A percentile compares a stretch with the other conserved stretches of the same genome.
Conservation (phyloP, 768 basidiomycete species). For the Boletus speciosus region DNA sequence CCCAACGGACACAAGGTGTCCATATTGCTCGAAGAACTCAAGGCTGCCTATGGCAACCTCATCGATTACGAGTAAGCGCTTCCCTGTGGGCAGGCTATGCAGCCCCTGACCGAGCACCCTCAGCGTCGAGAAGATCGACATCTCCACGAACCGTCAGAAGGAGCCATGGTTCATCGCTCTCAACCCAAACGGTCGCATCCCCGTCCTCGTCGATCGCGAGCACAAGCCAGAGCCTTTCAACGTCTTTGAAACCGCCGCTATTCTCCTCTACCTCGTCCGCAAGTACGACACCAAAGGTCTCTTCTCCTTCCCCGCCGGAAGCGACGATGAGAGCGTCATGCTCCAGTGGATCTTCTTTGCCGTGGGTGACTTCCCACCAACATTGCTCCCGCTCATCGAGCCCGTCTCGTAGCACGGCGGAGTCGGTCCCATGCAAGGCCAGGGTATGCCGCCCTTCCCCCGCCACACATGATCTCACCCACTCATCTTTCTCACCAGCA, state of each 20-base stretch:
- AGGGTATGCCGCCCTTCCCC: constrained; percentile 30
- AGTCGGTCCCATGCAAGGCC: constrained; percentile 87
- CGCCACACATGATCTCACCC: constrained; percentile 4
- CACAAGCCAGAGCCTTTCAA: constrained; percentile 51
- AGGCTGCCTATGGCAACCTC: constrained; percentile 42
- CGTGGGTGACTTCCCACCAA: constrained; percentile 33
- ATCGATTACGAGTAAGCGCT: constrained; percentile 49
- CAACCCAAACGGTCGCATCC: constrained; percentile 75
- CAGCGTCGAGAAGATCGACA: constrained; percentile 52
- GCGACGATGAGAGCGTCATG: constrained; percentile 63
- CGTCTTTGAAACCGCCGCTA: constrained; percentile 78
- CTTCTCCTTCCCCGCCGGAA: constrained; percentile 62
- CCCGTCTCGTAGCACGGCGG: constrained; percentile 59
- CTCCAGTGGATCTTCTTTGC: constrained; percentile 88
- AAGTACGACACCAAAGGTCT: constrained; percentile 75
- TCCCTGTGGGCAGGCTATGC: background rate
- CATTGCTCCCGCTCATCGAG: background rate
- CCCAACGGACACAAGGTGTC: constrained; percentile 56
- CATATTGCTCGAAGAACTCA: constrained; percentile 63
- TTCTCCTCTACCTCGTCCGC: constrained; percentile 77
- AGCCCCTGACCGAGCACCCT: background rate
- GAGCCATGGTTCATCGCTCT: constrained; percentile 73
- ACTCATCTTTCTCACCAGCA: constrained; percentile 34
- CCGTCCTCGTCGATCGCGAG: constrained; percentile 58
- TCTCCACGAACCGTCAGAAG: constrained; percentile 72